phyloP scores from a whole-genome alignment of 352 stramenopile species.

The Globisporangium orthogonon region DNA sequence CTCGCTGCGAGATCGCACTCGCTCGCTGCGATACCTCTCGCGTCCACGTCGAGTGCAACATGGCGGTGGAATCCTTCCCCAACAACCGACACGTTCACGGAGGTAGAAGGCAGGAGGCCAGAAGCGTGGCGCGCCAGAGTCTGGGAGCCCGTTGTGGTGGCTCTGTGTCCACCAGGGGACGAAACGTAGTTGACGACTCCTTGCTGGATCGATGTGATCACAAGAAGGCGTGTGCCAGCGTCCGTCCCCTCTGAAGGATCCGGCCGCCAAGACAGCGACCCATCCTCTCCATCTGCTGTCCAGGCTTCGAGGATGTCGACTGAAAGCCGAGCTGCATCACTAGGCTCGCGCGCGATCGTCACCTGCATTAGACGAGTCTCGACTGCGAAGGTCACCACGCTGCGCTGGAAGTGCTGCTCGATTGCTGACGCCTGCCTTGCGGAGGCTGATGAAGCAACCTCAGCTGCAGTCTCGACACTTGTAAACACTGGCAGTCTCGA shows the following conservation, averaged over 20 bases:
- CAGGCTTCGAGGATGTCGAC: slow-evolving; percentile 10
- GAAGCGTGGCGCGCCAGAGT: not conserved
- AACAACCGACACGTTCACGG: slow-evolving; percentile 17
- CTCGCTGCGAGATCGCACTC: slow-evolving; percentile 5
- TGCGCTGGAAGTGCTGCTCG: slow-evolving; percentile 1
- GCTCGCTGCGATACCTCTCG: slow-evolving; percentile 2
- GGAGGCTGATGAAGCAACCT: not conserved
- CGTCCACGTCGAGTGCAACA: slow-evolving; percentile 26
- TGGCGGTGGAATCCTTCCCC: slow-evolving; percentile 43
- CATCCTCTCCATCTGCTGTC: not conserved
- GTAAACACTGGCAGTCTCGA: slow-evolving; percentile 2
- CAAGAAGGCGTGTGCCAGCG: not conserved
- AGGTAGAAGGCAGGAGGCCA: not conserved
- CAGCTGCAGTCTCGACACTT: not conserved
- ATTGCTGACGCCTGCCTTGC: not conserved
- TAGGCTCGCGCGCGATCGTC: not conserved
- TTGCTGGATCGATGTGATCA: not conserved
- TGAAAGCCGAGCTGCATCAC: not conserved
- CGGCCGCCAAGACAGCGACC: not conserved
- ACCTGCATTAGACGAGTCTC: slow-evolving; percentile 4
- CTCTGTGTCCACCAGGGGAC: not conserved
- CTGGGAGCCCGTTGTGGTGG: not conserved
- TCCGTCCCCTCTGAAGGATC: not conserved
- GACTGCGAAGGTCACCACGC: slow-evolving; percentile 1
- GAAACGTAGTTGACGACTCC: not conserved